Base-by-base conservation (phyloP, 129 eudicot species). In the Dittrichia graveolens region DNA sequence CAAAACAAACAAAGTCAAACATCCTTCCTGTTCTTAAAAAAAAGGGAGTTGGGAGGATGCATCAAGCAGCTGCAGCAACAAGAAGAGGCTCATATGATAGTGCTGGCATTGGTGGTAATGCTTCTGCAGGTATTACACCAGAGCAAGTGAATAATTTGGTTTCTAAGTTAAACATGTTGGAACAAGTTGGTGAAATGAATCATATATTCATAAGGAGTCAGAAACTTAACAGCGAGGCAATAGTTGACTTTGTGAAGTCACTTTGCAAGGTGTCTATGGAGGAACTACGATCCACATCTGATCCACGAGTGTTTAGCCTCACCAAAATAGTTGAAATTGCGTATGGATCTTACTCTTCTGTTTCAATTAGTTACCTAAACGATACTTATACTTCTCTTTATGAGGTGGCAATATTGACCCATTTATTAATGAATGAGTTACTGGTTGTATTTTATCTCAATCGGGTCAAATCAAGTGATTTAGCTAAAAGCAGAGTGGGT, bases 301-400 rank as follows among this genome's bases (percentile, higher is more conserved):
- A 90, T 90, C 99, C 99, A 72, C 86, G 99, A 38, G 97, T 95
- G 53, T 95, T 95, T 83, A 83, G 97, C 77, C 99, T 95, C 53
- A 88, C 97, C 57, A 95, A 95, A 78, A 84, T 95, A 38, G 99
- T 95, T 70, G 99, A 95, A 88, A 91, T 95, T 72, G 97, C 99
- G 99, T 94, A 94, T 74, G 97, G 50, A 55, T 65, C 74, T 76
- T 67, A 41, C 46, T 7, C 43, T 67, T 11, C 16, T 9, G 2
- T 65, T 13, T 73, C 35, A 19, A 16, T 72, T 7, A 10, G 67
- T 61, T 81, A 44, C 38, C 40, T 72, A 45, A 24, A 24, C 31
- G 2, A 24, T 24, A 24, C 31, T 31, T 57, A 57, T 14, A 57
- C 40, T 39, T 31, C 14, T 58, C 63, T 58, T 40, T 24, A 24